Conservation (phyloP, 2,329 filamentous ascomycete species). For the Aureobasidium subglaciale region DNA sequence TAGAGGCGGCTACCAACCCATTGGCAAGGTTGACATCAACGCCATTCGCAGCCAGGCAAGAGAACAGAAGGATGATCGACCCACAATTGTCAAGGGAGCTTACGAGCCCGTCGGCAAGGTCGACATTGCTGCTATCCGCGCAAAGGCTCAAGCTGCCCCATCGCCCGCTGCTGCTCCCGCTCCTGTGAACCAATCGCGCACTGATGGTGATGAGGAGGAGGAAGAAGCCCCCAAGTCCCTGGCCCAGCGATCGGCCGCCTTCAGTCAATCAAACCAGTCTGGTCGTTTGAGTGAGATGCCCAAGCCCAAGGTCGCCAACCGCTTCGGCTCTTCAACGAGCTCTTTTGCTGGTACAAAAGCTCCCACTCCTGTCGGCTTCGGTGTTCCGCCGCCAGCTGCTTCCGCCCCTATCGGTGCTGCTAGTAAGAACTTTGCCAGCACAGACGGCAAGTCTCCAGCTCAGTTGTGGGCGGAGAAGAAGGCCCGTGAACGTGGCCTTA, state of each 20-base stretch:
- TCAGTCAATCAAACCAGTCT: constrained; percentile 60
- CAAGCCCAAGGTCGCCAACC: constrained; percentile 91
- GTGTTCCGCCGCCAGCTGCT: constrained; percentile 52
- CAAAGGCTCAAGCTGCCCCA: constrained; percentile 61
- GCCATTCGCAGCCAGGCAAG: constrained; percentile 72
- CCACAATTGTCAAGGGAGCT: constrained; percentile 78
- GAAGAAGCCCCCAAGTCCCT: constrained; percentile 55
- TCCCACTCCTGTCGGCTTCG: constrained; percentile 65
- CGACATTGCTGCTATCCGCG: constrained; percentile 88
- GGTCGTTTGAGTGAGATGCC: constrained; percentile 81
- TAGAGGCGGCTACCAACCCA: constrained; percentile 79
- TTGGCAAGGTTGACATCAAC: constrained; percentile 96
- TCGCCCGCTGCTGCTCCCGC: constrained; percentile 32
- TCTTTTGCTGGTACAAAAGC: constrained; percentile 84
- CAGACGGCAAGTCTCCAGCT: constrained; percentile 92
- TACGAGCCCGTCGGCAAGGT: constrained; percentile 96
- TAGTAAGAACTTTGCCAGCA: constrained; percentile 87
- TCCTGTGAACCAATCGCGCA: constrained; percentile 36
- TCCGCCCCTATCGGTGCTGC: constrained; percentile 66
- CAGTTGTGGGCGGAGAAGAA: constrained; percentile 98
- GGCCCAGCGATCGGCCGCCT: constrained; percentile 69
- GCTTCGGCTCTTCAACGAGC: constrained; percentile 63
- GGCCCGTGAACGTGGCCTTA: constrained; percentile 61
- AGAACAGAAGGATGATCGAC: constrained; percentile 66
- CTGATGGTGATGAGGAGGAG: constrained; percentile 34